These are phyloP conservation scores for Termitomyces sp. DNA, from an alignment of 768 basidiomycete genomes.

Conservation along the genomic window DNA sequence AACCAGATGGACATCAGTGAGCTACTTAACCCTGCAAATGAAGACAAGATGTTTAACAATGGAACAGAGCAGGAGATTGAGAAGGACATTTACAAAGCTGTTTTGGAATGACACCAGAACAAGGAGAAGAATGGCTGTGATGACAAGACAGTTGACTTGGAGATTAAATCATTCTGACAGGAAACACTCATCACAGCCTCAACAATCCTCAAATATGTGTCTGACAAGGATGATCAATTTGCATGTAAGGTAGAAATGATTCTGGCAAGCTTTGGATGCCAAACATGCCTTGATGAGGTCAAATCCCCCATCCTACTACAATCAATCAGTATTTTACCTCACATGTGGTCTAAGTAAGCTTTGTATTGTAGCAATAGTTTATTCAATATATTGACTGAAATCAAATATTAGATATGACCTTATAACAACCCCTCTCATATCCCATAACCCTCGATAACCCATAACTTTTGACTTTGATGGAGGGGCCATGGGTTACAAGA, in stretches of 20 bases:
- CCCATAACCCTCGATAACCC: background rate
- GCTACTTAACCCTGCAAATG: constrained; percentile 8
- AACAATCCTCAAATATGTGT: constrained; percentile 19
- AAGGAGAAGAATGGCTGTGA: constrained; percentile 8
- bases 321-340: background rate
- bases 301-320: background rate
- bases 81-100: constrained; percentile 6
- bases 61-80: constrained; percentile 5
- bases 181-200: constrained; percentile 21
- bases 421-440: background rate
- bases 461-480: background rate
- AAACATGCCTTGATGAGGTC: constrained; percentile 6
- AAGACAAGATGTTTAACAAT: background rate
- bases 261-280: constrained; percentile 20
- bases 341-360: background rate
- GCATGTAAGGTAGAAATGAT: constrained; percentile 21
- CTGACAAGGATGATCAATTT: constrained; percentile 19
- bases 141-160: background rate
- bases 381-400: background rate
- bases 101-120: background rate
- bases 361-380: background rate
- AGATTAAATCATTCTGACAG: constrained; percentile 14
- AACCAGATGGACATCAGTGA: constrained; percentile 8
- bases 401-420: background rate
- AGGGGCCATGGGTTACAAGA: background rate